Evolutionary conservation across 768 basidiomycete species (phyloP).

Genomic region (Tremella mesenterica): DNA sequence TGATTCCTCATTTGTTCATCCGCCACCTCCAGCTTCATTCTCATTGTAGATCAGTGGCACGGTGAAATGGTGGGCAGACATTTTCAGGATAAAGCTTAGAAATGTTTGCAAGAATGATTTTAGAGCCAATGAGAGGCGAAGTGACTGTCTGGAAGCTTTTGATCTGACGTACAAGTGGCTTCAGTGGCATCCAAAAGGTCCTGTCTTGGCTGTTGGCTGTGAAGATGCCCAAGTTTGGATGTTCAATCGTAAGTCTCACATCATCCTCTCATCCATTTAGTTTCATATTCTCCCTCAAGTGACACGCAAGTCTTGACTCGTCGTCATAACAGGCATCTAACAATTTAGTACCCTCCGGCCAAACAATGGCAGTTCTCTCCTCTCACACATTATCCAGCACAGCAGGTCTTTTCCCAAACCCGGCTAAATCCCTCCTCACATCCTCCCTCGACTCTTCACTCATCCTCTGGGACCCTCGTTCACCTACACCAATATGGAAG

Average conservation of each 20-base stretch:
- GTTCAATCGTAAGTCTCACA: slow-evolving; percentile 72
- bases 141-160: too few species aligned
- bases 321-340: too few species aligned
- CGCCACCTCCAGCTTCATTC: background rate
- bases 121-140: too few species aligned
- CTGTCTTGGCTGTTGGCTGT: slow-evolving; percentile 77
- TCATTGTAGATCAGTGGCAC: too few species aligned
- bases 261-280: slow-evolving; percentile 1
- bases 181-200: slow-evolving; percentile 91
- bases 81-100: too few species aligned
- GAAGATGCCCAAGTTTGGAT: slow-evolving; percentile 93
- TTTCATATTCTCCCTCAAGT: too few species aligned
- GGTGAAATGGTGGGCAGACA: too few species aligned
- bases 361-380: slow-evolving; percentile 90
- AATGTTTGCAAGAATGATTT: too few species aligned
- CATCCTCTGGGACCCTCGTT: slow-evolving; percentile 86
- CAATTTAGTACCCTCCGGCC: slow-evolving; percentile 78
- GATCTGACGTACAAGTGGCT: slow-evolving; percentile 70
- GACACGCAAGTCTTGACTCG: too few species aligned
- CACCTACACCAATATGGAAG: slow-evolving; percentile 68
- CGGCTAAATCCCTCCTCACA: slow-evolving; percentile 83
- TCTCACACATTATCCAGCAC: slow-evolving; percentile 78
- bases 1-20: background rate
- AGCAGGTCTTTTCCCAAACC: slow-evolving; percentile 74
- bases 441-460: slow-evolving; percentile 72